Evolutionary conservation across 1,284 basidiomycete species (phyloP).

Genomic region (Microbotryum saponariae): DNA sequence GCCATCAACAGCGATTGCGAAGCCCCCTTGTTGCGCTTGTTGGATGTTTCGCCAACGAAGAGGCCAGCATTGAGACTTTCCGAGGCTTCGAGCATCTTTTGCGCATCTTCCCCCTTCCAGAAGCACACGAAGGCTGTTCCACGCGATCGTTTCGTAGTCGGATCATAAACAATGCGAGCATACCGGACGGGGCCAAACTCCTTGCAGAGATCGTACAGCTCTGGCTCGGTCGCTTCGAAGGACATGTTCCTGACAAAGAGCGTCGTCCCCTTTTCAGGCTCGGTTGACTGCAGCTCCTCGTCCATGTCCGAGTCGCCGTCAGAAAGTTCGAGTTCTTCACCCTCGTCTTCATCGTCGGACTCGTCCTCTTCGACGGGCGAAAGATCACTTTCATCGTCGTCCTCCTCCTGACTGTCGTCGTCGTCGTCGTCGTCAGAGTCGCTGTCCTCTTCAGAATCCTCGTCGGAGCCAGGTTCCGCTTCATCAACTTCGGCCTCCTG

Average conservation of each 20-base stretch:
- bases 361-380: constrained; percentile 35
- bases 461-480: constrained; percentile 39
- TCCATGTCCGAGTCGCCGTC: constrained; percentile 36
- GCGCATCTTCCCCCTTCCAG: constrained; percentile 87
- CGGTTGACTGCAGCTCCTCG: constrained; percentile 49
- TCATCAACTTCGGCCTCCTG: constrained; percentile 48
- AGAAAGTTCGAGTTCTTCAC: constrained; percentile 21
- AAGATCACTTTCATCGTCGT: constrained; percentile 34
- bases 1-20: constrained; percentile 69
- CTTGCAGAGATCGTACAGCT: constrained; percentile 70
- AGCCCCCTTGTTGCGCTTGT: constrained; percentile 21
- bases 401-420: constrained; percentile 33
- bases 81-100: constrained; percentile 73
- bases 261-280: constrained; percentile 52
- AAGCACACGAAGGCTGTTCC: constrained; percentile 97
- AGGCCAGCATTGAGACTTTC: constrained; percentile 46
- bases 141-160: constrained; percentile 70
- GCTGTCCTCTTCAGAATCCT: constrained; percentile 40
- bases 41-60: constrained; percentile 30
- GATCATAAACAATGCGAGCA: constrained; percentile 83
- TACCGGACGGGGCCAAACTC: constrained; percentile 88
- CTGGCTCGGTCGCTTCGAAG: constrained; percentile 84
- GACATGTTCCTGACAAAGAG: constrained; percentile 92
- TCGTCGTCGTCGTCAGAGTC: constrained; percentile 33
- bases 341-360: constrained; percentile 41